phyloP scores from a whole-genome alignment of 345 rosid species.

The Eucalyptus erythrocorys region DNA sequence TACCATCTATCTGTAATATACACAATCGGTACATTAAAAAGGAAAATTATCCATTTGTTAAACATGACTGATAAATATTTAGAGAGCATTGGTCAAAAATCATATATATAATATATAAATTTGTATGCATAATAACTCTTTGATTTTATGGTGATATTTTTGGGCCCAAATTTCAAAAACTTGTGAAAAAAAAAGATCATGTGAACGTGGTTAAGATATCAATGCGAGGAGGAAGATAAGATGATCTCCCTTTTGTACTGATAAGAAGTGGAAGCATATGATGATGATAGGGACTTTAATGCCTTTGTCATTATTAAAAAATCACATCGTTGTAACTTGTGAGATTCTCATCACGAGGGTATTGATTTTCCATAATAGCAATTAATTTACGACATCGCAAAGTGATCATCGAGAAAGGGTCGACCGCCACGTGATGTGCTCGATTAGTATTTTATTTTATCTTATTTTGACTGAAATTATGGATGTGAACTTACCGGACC shows the following conservation, averaged over 20 bases:
- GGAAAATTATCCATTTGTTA: background rate
- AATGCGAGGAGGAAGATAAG: background rate
- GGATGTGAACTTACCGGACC: background rate
- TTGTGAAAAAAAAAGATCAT: background rate
- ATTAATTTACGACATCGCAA: background rate
- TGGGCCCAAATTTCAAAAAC: background rate
- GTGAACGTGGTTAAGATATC: background rate
- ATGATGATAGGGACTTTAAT: background rate
- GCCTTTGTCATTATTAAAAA: background rate
- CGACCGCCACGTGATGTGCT: background rate
- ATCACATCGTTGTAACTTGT: background rate
- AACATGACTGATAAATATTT: background rate
- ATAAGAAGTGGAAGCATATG: background rate
- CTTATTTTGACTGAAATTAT: background rate
- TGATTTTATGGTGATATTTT: background rate
- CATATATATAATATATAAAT: background rate
- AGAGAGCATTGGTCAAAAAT: background rate
- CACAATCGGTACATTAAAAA: background rate
- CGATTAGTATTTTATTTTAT: no score
- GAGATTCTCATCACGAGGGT: background rate
- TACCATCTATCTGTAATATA: background rate
- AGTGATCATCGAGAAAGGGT: no score
- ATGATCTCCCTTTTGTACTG: background rate
- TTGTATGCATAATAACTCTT: background rate
- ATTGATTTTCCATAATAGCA: background rate